Evolutionary conservation across 1,284 basidiomycete genomes (phyloP).

Genomic region (Fomitopsis schrenkii): DNA sequence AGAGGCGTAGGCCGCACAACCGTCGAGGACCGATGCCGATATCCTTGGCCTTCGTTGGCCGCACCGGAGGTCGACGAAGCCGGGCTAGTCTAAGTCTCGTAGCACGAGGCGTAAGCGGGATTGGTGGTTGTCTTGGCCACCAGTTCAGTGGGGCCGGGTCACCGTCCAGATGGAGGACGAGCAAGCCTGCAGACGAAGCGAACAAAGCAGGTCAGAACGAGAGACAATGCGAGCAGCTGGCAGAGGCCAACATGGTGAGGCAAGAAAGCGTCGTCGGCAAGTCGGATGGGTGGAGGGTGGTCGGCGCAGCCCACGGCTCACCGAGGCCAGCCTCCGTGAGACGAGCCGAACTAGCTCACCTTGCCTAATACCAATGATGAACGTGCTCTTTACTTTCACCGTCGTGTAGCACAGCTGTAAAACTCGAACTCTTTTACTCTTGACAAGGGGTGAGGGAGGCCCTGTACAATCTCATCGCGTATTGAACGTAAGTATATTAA

Average conservation of each 20-base stretch:
- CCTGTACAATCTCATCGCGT: too few species aligned
- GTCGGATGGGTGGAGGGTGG: background rate
- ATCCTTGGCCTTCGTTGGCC: background rate
- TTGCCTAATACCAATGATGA: too few species aligned
- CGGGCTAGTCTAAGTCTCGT: background rate
- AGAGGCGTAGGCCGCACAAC: background rate
- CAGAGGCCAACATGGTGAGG: background rate
- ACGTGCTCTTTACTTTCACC: too few species aligned
- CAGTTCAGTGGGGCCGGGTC: too few species aligned
- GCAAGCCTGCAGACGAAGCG: background rate
- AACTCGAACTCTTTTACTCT: too few species aligned
- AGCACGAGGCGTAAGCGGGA: background rate
- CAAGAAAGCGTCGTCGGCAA: background rate
- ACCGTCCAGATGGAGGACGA: background rate
- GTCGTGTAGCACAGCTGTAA: too few species aligned
- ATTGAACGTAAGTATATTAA: too few species aligned
- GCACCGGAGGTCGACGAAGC: background rate
- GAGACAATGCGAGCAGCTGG: background rate
- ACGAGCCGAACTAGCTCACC: background rate
- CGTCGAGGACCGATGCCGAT: background rate
- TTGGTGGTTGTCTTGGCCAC: background rate
- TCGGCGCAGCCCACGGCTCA: background rate
- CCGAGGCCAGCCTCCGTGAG: background rate
- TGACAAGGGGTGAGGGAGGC: too few species aligned
- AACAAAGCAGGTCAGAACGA: background rate